A percentile compares a stretch with the other conserved stretches of the same genome.
Evolutionary conservation across 1,284 basidiomycete species (phyloP).

Genomic region (Pseudozyma hubeiensis): DNA sequence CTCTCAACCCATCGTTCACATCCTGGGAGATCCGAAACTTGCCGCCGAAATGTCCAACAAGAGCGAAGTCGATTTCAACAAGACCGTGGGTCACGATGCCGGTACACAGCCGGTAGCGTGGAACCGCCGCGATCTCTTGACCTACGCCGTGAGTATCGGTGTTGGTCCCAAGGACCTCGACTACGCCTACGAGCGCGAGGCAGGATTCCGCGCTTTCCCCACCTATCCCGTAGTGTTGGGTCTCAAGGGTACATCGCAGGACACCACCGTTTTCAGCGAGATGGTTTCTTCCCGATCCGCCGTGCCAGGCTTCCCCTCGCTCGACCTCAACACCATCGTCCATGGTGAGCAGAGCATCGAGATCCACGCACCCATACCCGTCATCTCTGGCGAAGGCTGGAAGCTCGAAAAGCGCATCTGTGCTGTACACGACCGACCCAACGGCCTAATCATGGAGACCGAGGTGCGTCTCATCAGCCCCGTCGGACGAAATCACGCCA

Average conservation of each 20-base stretch:
- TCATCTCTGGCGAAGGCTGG: constrained; percentile 56
- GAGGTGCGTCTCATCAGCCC: constrained; percentile 55
- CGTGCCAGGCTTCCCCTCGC: constrained; percentile 55
- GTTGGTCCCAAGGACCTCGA: constrained; percentile 65
- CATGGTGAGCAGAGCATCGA: constrained; percentile 70
- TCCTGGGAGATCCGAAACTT: constrained; percentile 15
- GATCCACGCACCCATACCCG: constrained; percentile 65
- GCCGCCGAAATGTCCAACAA: constrained; percentile 19
- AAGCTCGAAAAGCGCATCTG: constrained; percentile 56
- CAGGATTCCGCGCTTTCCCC: constrained; percentile 67
- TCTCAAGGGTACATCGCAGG: constrained; percentile 57
- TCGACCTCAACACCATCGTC: constrained; percentile 69
- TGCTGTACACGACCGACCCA: constrained; percentile 58
- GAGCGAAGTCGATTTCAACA: constrained; percentile 54
- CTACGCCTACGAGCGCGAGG: constrained; percentile 65
- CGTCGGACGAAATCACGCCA: constrained; percentile 49
- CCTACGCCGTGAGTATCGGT: constrained; percentile 66
- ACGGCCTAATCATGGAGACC: constrained; percentile 59
- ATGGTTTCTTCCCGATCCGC: constrained; percentile 45
- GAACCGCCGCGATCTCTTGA: constrained; percentile 68
- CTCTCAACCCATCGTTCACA: constrained; percentile 35
- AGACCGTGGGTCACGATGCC: constrained; percentile 64
- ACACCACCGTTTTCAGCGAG: constrained; percentile 66
- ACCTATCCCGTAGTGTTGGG: constrained; percentile 69
- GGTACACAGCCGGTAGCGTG: constrained; percentile 64